Conservation (phyloP, 1,284 basidiomycete genomes). For the Coniferiporia sulphurascens region DNA sequence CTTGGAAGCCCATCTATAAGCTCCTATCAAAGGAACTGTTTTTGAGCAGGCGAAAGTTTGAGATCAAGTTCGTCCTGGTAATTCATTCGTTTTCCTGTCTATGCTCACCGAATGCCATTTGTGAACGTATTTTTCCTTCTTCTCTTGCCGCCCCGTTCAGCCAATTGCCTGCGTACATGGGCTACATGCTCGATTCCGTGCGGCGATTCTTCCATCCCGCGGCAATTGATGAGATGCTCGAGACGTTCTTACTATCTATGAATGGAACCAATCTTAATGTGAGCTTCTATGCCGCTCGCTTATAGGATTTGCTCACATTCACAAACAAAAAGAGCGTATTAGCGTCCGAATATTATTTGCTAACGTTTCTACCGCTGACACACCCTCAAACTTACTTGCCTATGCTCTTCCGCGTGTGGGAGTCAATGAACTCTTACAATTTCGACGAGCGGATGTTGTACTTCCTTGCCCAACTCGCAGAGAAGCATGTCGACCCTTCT, state of each 20-base stretch:
- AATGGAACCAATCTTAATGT: conserved; percentile 75
- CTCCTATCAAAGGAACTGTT: conserved; percentile 81
- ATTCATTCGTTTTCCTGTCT: not conserved
- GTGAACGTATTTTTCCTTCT: not conserved
- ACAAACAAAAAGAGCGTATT: conserved; percentile 53
- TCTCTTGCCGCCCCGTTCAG: conserved; percentile 32
- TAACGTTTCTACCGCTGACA: conserved; percentile 74
- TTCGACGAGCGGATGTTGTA: conserved; percentile 81
- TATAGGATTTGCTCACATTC: not conserved
- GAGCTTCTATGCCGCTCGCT: conserved; percentile 27
- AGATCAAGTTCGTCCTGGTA: conserved; percentile 56
- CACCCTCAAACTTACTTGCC: conserved; percentile 81
- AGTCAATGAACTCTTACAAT: conserved; percentile 78
- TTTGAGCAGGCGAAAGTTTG: conserved; percentile 76
- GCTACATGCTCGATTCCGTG: conserved; percentile 78
- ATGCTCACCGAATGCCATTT: conserved; percentile 20
- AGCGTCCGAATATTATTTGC: conserved; percentile 75
- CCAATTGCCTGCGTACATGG: conserved; percentile 77
- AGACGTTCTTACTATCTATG: conserved; percentile 70
- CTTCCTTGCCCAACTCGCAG: conserved; percentile 64
- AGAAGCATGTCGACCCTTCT: conserved; percentile 69
- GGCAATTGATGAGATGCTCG: conserved; percentile 88
- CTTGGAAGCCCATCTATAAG: conserved; percentile 84
- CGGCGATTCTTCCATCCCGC: conserved; percentile 89
- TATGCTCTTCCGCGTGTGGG: conserved; percentile 78